Conservation (phyloP, 805 yeast genomes). For the Cephaloascus fragrans region DNA sequence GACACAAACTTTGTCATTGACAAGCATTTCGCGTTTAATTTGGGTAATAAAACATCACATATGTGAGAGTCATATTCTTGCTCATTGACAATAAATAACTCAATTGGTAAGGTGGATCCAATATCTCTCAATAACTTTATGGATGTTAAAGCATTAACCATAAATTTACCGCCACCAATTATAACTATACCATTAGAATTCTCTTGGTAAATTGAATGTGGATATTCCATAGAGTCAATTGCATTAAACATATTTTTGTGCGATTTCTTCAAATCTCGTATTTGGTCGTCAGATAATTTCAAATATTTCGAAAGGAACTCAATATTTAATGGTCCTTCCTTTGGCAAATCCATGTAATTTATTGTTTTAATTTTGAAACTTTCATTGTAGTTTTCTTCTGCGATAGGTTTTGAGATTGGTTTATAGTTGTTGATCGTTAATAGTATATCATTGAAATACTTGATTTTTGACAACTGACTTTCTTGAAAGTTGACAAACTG, state of each 20-base stretch:
- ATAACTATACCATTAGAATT: constrained; percentile 19
- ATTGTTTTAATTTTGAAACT: not conserved
- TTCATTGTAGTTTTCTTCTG: not conserved
- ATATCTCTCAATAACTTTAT: constrained; percentile 15
- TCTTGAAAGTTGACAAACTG: not conserved
- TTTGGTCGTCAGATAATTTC: not conserved
- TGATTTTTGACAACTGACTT: not conserved
- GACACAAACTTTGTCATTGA: constrained; percentile 26
- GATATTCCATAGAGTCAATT: constrained; percentile 2
- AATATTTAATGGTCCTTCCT: not conserved
- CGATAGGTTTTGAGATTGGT: not conserved
- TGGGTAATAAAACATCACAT: constrained; percentile 19
- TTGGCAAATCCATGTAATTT: not conserved
- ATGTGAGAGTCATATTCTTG: constrained; percentile 22
- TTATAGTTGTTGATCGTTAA: not conserved
- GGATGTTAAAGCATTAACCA: constrained; percentile 8
- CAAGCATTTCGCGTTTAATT: constrained; percentile 23
- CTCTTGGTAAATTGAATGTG: constrained; percentile 10
- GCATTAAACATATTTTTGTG: not conserved
- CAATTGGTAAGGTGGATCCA: constrained; percentile 29
- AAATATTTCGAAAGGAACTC: not conserved
- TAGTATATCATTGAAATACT: not conserved
- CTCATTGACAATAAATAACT: constrained; percentile 23
- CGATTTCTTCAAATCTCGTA: not conserved
- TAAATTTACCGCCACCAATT: constrained; percentile 23